A percentile compares a stretch with the other conserved stretches of the same genome.
These are phyloP conservation scores for Penicillium lagena DNA, from an alignment of 495 filamentous ascomycete genomes.

Conservation along the genomic window DNA sequence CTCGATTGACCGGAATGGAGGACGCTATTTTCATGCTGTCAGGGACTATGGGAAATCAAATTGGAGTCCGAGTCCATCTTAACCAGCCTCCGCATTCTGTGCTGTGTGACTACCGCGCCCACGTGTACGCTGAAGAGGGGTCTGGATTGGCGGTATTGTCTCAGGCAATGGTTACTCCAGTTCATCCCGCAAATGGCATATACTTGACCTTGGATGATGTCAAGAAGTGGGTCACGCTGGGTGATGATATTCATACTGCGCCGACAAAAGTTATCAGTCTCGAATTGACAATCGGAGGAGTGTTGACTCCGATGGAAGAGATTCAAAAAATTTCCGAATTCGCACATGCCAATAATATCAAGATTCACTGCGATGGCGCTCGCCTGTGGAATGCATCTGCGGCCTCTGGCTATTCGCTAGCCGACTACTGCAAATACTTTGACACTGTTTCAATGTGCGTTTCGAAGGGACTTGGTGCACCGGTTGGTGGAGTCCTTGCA, in stretches of 20 bases:
- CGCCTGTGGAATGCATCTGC: constrained; percentile 73
- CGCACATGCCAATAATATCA: constrained; percentile 59
- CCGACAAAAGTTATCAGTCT: constrained; percentile 74
- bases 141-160: constrained; percentile 42
- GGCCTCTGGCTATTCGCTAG: constrained; percentile 51
- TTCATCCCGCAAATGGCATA: constrained; percentile 50
- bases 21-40: constrained; percentile 69
- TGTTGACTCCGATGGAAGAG: constrained; percentile 69
- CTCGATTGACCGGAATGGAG: constrained; percentile 63
- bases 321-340: constrained; percentile 60
- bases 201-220: constrained; percentile 76
- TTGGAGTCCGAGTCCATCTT: constrained; percentile 42
- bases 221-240: constrained; percentile 38
- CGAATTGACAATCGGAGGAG: constrained; percentile 78
- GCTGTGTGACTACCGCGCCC: constrained; percentile 40
- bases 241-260: constrained; percentile 40
- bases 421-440: constrained; percentile 66
- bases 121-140: constrained; percentile 43
- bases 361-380: constrained; percentile 80
- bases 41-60: constrained; percentile 76
- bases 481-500: constrained; percentile 74
- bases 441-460: constrained; percentile 84
- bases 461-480: constrained; percentile 83
- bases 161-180: constrained; percentile 32
- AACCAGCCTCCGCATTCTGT: constrained; percentile 43